These are phyloP conservation scores for Groenewaldozyma salmanticensis DNA, from an alignment of 805 yeast genomes.

Conservation along the genomic window DNA sequence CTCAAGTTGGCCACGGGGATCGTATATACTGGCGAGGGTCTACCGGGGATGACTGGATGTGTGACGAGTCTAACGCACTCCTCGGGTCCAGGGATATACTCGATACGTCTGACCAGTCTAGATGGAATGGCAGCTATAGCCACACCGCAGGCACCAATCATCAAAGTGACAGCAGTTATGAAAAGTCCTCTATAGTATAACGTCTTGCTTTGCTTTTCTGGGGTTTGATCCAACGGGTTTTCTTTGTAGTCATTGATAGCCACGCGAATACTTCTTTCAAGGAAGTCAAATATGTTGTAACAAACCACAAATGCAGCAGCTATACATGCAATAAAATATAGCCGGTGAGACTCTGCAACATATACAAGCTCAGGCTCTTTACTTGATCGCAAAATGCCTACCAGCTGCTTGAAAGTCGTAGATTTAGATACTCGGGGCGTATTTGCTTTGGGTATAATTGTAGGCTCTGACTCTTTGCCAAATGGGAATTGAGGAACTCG, in stretches of 20 bases:
- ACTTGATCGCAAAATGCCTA: conserved; percentile 44
- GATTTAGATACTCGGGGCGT: conserved; percentile 60
- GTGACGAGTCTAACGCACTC: conserved; percentile 57
- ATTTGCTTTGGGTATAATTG: conserved; percentile 64
- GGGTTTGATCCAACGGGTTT: conserved; percentile 39
- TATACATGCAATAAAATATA: conserved; percentile 61
- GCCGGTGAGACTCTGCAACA: conserved; percentile 74
- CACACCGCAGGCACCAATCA: conserved; percentile 34
- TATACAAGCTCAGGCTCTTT: conserved; percentile 63
- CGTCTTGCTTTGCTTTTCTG: conserved; percentile 29
- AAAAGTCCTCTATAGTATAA: conserved; percentile 29
- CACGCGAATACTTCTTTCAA: conserved; percentile 46
- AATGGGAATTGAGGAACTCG: conserved; percentile 61
- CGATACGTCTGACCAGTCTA: conserved; percentile 62
- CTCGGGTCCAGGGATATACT: conserved; percentile 49
- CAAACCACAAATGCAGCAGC: conserved; percentile 59
- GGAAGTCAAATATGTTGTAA: conserved; percentile 48
- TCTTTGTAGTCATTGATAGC: conserved; percentile 43
- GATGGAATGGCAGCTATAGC: conserved; percentile 51
- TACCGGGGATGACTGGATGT: conserved; percentile 66
- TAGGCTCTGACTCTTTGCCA: conserved; percentile 52
- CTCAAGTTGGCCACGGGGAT: conserved; percentile 48
- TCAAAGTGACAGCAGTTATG: conserved; percentile 34
- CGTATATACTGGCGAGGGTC: conserved; percentile 65
- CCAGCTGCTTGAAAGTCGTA: conserved; percentile 50